Percentiles rank a stretch among this genome's conserved stretches.
Conservation (phyloP, 2,329 filamentous ascomycete genomes). For the Dendryphion nanum region DNA sequence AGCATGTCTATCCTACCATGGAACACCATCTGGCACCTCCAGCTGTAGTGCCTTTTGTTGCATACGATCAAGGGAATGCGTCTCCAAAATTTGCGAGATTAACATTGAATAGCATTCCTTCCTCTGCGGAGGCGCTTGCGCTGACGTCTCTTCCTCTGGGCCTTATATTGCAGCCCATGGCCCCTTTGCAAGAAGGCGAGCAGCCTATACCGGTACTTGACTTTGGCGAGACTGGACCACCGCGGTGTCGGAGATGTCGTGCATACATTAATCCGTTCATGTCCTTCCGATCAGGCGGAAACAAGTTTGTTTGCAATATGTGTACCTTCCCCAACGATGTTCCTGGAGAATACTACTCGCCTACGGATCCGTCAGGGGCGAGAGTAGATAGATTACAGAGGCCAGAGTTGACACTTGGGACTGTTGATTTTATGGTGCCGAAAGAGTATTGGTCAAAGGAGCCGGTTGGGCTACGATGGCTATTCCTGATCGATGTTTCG, state of each 20-base stretch:
- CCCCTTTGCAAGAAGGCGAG: constrained; percentile 79
- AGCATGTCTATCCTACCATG: constrained; percentile 90
- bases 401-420: constrained; percentile 85
- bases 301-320: constrained; percentile 97
- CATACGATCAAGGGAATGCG: constrained; percentile 94
- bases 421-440: constrained; percentile 93
- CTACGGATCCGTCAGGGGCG: constrained; percentile 81
- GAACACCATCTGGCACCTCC: constrained; percentile 91
- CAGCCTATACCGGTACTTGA: constrained; percentile 86
- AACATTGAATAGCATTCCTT: constrained; percentile 90
- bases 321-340: constrained; percentile 98
- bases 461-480: constrained; percentile 80
- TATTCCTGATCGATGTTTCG: constrained; percentile 92
- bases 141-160: constrained; percentile 84
- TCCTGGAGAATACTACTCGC: constrained; percentile 85
- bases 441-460: constrained; percentile 99
- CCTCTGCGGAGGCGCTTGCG: constrained; percentile 73
- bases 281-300: constrained; percentile 91
- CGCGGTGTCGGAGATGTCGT: constrained; percentile 86
- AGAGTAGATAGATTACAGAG: constrained; percentile 85
- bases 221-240: constrained; percentile 88
- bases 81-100: constrained; percentile 92
- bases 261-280: constrained; percentile 99
- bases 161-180: constrained; percentile 83
- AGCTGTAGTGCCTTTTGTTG: constrained; percentile 82